phyloP scores from a whole-genome alignment of 225 moss, liverwort and hornwort species.

The Ulota crispa region DNA sequence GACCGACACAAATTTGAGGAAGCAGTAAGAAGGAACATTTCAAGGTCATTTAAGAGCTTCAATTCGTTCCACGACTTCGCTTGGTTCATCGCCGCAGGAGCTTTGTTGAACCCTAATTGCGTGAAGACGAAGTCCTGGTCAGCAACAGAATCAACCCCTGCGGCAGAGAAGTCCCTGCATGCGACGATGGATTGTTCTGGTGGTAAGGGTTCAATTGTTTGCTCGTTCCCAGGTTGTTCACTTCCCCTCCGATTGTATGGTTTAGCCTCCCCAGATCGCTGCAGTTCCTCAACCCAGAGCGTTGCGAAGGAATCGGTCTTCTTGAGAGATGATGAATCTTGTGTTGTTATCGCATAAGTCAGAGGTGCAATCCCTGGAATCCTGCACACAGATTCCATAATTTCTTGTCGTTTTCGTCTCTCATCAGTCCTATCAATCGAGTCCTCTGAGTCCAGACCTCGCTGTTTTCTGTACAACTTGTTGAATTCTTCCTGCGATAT shows the following conservation, averaged over 20 bases:
- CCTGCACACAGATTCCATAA: conserved; percentile 15
- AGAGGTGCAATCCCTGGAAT: conserved; percentile 24
- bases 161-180: neutral
- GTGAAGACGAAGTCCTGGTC: neutral
- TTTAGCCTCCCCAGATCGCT: conserved; percentile 12
- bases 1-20: conserved; percentile 36
- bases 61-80: conserved; percentile 24
- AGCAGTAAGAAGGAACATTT: conserved; percentile 36
- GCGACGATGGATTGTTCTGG: conserved; percentile 2
- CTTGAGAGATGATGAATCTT: conserved; percentile 7
- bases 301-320: conserved; percentile 33
- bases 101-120: conserved; percentile 10
- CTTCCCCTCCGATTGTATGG: neutral
- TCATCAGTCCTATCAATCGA: neutral
- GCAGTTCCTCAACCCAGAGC: conserved; percentile 40
- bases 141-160: neutral
- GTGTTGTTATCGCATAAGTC: neutral
- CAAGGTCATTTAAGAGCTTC: conserved; percentile 25
- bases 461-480: conserved; percentile 27
- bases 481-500: conserved; percentile 39
- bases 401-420: conserved; percentile 13
- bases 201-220: neutral
- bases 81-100: neutral
- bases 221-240: neutral
- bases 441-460: neutral